Conservation (phyloP, 2,329 filamentous ascomycete species). For the Dothideomycetes sp. region DNA sequence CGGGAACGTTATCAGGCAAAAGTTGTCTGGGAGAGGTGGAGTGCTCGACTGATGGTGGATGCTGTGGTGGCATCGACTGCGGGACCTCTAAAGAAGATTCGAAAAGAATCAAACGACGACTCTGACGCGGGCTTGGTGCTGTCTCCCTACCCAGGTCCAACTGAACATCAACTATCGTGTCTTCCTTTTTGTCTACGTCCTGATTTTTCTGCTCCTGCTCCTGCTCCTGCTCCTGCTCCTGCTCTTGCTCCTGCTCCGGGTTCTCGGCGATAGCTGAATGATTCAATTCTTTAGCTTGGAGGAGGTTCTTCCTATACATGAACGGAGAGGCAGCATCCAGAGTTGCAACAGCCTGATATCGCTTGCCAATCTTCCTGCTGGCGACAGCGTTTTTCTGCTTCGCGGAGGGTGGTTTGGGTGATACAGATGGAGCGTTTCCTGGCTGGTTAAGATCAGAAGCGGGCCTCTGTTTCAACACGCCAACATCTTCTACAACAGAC, state of each 20-base stretch:
- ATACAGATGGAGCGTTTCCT: not conserved
- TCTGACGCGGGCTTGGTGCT: not conserved
- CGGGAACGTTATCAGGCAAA: conserved; percentile 11
- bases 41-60: not conserved
- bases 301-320: conserved; percentile 7
- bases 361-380: not conserved
- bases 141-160: too few species aligned
- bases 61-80: not conserved
- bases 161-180: too few species aligned
- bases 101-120: not conserved
- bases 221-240: not conserved
- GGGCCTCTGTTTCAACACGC: conserved; percentile 1
- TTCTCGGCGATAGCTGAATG: not conserved
- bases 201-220: too few species aligned
- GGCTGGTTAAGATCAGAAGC: not conserved
- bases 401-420: not conserved
- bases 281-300: not conserved
- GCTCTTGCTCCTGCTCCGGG: not conserved
- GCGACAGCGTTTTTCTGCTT: conserved; percentile 2
- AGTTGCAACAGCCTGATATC: conserved; percentile 1
- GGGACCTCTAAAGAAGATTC: not conserved
- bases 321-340: conserved; percentile 7
- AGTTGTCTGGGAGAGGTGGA: not conserved
- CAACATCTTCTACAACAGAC: not conserved
- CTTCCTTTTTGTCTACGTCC: too few species aligned